Conservation (phyloP, 2,329 filamentous ascomycete genomes). For the Ophiostoma angusticollis region DNA sequence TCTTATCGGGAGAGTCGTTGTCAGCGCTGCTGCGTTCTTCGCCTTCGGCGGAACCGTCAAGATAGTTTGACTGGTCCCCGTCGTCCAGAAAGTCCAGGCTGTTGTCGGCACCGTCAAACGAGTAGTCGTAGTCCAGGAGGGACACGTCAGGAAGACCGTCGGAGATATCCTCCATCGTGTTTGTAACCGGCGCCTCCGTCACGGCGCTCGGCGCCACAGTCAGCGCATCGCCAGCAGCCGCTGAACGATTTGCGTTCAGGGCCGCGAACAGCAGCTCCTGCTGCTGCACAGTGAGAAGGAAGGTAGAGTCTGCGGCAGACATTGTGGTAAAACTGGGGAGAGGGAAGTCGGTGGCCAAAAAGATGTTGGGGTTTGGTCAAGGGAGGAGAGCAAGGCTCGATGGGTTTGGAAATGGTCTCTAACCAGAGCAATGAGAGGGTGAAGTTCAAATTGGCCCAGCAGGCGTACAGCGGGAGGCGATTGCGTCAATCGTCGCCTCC, state of each 20-base stretch:
- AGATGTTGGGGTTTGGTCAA: too few species aligned
- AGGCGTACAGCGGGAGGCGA: too few species aligned
- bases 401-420: too few species aligned
- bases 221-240: conserved; percentile 24
- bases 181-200: conserved; percentile 34
- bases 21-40: conserved; percentile 40
- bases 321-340: not conserved
- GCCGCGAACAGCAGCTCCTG: conserved; percentile 65
- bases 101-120: conserved; percentile 54
- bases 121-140: conserved; percentile 69
- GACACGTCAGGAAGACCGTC: conserved; percentile 59
- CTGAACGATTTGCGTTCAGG: conserved; percentile 55
- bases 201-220: conserved; percentile 36
- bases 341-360: not conserved
- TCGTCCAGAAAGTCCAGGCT: conserved; percentile 58
- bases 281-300: conserved; percentile 63
- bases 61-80: conserved; percentile 47
- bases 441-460: too few species aligned
- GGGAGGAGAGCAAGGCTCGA: too few species aligned
- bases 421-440: too few species aligned
- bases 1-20: conserved; percentile 52
- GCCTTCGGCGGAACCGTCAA: conserved; percentile 31
- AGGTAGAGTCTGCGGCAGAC: conserved; percentile 35
- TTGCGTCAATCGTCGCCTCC: conserved; percentile 6
- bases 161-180: conserved; percentile 31